These are phyloP conservation scores for Gomphus bonarii DNA, from an alignment of 1,284 basidiomycete genomes.

Conservation along the genomic window DNA sequence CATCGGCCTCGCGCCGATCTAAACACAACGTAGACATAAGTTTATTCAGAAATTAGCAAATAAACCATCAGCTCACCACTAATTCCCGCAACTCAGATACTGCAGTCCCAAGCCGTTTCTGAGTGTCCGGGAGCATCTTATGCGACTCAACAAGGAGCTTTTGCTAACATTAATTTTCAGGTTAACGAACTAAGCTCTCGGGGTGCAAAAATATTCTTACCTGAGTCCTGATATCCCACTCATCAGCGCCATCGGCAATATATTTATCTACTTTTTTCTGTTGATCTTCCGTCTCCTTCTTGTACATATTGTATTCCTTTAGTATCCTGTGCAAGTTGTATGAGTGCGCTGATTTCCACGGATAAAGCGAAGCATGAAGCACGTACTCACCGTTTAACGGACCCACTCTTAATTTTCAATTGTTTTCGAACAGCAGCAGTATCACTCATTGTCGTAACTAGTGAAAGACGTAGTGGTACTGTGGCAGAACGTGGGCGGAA, in stretches of 20 bases:
- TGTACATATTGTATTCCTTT: conserved; percentile 66
- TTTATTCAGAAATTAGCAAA: not conserved
- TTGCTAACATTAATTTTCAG: not conserved
- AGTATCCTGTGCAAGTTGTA: conserved; percentile 36
- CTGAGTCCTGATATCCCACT: conserved; percentile 73
- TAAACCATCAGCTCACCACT: conserved; percentile 43
- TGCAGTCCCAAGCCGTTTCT: conserved; percentile 48
- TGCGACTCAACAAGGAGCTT: conserved; percentile 55
- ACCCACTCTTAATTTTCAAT: conserved; percentile 74
- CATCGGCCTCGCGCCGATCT: conserved; percentile 40
- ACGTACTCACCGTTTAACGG: conserved; percentile 54
- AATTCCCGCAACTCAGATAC: conserved; percentile 56
- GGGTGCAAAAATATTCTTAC: conserved; percentile 37
- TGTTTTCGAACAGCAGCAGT: conserved; percentile 43
- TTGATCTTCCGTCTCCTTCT: conserved; percentile 55
- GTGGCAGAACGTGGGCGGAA: no score
- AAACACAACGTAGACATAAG: not conserved
- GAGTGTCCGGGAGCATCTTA: conserved; percentile 70
- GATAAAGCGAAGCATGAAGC: not conserved
- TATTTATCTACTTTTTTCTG: conserved; percentile 54
- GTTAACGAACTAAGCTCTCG: not conserved
- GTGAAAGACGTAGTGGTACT: no score
- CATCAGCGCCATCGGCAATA: conserved; percentile 53
- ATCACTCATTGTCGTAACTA: conserved; percentile 32
- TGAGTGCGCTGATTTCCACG: not conserved